Conservation (phyloP, 345 rosid genomes). For the Gossypium turneri region DNA sequence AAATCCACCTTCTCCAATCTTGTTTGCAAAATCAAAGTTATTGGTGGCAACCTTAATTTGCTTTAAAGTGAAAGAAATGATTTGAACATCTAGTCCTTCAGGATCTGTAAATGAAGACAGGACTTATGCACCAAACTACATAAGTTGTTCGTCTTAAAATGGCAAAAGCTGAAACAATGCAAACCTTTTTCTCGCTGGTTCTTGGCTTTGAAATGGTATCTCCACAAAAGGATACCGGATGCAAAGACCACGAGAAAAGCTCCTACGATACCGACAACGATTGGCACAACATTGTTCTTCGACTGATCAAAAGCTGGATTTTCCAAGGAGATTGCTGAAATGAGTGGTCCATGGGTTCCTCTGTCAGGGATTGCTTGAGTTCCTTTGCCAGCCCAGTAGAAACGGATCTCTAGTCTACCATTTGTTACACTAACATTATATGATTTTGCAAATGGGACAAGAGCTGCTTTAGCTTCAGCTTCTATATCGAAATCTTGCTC, state of each 20-base stretch:
- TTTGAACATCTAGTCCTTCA: conserved; percentile 20
- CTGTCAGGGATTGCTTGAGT: conserved; percentile 26
- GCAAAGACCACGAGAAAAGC: conserved; percentile 8
- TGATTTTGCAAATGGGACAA: not conserved
- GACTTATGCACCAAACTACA: not conserved
- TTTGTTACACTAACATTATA: conserved; percentile 11
- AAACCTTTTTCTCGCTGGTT: conserved; percentile 17
- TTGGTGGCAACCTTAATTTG: conserved; percentile 53
- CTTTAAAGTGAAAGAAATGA: conserved; percentile 36
- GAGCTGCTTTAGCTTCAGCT: conserved; percentile 28
- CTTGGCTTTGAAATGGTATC: conserved; percentile 14
- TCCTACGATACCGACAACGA: conserved; percentile 22
- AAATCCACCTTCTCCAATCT: conserved; percentile 69
- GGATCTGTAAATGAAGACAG: conserved; percentile 19
- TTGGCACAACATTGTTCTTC: not conserved
- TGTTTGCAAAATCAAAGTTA: conserved; percentile 44
- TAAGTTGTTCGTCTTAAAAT: not conserved
- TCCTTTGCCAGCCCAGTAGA: conserved; percentile 42
- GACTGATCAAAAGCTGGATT: conserved; percentile 24
- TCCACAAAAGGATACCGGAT: conserved; percentile 25
- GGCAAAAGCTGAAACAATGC: not conserved
- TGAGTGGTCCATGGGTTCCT: conserved; percentile 31
- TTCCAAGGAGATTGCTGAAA: conserved; percentile 32
- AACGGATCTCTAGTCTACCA: conserved; percentile 31
- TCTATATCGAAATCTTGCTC: conserved; percentile 30